Conservation (phyloP, 257 asterid genomes). For the Lycium ferocissimum region DNA sequence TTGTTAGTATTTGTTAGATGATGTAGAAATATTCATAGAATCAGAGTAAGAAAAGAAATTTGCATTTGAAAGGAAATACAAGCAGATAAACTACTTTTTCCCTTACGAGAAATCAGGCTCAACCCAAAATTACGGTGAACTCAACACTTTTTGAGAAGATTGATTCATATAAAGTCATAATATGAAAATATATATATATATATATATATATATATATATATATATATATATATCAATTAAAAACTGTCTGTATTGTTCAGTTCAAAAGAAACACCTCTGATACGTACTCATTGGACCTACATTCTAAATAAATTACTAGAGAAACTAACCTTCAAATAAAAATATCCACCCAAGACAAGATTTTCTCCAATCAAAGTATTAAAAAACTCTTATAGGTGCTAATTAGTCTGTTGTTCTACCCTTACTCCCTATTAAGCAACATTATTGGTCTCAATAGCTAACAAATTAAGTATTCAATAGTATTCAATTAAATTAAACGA, state of each 20-base stretch:
- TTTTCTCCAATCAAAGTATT: constrained; percentile 5
- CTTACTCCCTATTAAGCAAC: constrained; percentile 18
- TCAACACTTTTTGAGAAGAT: background rate
- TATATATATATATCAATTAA: background rate
- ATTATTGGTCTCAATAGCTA: background rate
- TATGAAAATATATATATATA: background rate
- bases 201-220: too few species aligned
- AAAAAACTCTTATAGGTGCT: background rate
- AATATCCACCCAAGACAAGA: background rate
- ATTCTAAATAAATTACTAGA: background rate
- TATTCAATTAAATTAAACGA: background rate
- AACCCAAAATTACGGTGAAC: background rate
- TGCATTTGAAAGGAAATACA: background rate
- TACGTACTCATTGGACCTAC: background rate
- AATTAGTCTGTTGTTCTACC: background rate
- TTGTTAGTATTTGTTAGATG: background rate
- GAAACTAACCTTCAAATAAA: background rate
- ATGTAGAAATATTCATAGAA: background rate
- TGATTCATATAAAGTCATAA: too few species aligned
- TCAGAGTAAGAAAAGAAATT: background rate
- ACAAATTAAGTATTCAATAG: background rate
- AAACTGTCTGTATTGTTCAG: background rate
- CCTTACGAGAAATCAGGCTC: background rate
- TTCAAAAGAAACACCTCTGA: background rate
- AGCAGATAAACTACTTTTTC: background rate